A percentile compares a stretch with the other conserved stretches of the same genome.
phyloP scores from a whole-genome alignment of 768 basidiomycete species.

The Mycena haematopus region DNA sequence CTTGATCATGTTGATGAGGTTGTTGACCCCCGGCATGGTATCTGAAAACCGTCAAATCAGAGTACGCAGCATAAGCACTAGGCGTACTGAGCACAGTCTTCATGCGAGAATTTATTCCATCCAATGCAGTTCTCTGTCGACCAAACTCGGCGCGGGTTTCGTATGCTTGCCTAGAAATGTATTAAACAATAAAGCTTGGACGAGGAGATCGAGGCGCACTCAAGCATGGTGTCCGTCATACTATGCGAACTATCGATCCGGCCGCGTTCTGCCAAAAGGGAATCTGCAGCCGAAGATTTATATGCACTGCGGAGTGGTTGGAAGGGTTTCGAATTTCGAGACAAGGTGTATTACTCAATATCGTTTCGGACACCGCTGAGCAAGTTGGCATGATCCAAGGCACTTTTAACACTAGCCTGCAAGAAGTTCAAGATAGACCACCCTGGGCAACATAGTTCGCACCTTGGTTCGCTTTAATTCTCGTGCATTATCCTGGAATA shows the following conservation, averaged over 20 bases:
- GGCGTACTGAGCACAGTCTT: constrained; percentile 78
- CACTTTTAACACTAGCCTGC: constrained; percentile 80
- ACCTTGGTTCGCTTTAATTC: constrained; percentile 91
- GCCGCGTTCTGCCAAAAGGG: constrained; percentile 85
- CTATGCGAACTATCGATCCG: constrained; percentile 91
- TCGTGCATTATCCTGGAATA: constrained; percentile 84
- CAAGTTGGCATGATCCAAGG: constrained; percentile 86
- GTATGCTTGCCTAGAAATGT: constrained; percentile 82
- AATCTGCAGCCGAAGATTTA: constrained; percentile 87
- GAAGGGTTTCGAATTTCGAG: neutral
- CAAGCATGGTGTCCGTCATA: constrained; percentile 92
- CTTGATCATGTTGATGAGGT: constrained; percentile 90
- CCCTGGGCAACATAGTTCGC: neutral
- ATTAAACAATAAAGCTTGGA: constrained; percentile 10
- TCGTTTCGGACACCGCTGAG: constrained; percentile 93
- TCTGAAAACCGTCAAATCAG: constrained; percentile 48
- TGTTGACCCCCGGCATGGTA: constrained; percentile 95
- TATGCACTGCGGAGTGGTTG: constrained; percentile 66
- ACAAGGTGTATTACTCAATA: constrained; percentile 74
- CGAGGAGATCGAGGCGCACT: constrained; percentile 55
- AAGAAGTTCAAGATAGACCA: neutral
- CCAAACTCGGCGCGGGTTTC: constrained; percentile 94
- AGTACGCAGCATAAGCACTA: neutral
- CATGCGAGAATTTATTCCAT: constrained; percentile 86
- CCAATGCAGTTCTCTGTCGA: constrained; percentile 76